Conservation (phyloP, 352 stramenopile species). For the Pythium dissimile region DNA sequence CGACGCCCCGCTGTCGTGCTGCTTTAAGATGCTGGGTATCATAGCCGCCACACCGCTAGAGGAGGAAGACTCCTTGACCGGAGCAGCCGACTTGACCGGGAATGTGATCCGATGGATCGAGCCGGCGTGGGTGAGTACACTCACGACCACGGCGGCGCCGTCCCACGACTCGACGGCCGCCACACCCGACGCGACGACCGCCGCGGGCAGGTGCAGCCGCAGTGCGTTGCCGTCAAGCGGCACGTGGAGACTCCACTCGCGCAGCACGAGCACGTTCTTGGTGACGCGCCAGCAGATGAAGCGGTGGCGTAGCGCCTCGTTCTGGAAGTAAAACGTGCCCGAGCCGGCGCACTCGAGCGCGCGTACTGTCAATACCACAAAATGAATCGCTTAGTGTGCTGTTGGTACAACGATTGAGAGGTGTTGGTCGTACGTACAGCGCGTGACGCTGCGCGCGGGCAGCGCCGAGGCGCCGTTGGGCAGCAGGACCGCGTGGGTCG, state of each 20-base stretch:
- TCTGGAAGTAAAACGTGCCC: slow-evolving; percentile 74
- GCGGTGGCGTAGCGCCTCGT: slow-evolving; percentile 56
- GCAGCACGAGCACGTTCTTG: slow-evolving; percentile 70
- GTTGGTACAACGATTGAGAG: too few species aligned
- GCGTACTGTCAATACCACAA: slow-evolving; percentile 33
- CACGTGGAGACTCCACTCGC: slow-evolving; percentile 69
- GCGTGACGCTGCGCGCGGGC: slow-evolving; percentile 52
- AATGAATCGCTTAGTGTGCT: not conserved
- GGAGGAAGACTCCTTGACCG: not conserved
- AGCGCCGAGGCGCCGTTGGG: slow-evolving; percentile 24
- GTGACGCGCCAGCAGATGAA: slow-evolving; percentile 75
- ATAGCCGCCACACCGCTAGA: not conserved
- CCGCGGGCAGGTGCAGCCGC: slow-evolving; percentile 51
- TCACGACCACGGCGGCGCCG: slow-evolving; percentile 44
- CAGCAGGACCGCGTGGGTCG: slow-evolving; percentile 32
- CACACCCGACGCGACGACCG: slow-evolving; percentile 54
- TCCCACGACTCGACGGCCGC: slow-evolving; percentile 65
- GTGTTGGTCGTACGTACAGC: too few species aligned
- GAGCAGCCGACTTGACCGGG: slow-evolving; percentile 18
- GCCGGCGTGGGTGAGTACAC: slow-evolving; percentile 63
- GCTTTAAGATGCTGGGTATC: slow-evolving; percentile 53
- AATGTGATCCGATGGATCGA: slow-evolving; percentile 71
- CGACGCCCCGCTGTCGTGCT: slow-evolving; percentile 20
- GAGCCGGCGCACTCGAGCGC: slow-evolving; percentile 61
- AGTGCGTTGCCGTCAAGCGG: slow-evolving; percentile 54